These are phyloP conservation scores for Malus domestica DNA, from an alignment of 306 rosid species.

Conservation along the genomic window DNA sequence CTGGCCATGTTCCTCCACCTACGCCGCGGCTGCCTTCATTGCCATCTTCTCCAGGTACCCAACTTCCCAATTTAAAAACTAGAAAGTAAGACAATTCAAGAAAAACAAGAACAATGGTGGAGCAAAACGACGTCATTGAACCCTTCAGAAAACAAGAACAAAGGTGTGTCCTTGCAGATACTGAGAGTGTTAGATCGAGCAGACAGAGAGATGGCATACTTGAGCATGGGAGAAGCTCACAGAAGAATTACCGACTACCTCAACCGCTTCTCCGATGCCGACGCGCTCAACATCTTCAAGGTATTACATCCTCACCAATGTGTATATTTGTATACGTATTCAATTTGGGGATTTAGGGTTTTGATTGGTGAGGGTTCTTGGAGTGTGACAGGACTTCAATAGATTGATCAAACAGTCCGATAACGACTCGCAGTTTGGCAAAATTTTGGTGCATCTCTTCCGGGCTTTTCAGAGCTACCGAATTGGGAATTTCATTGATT, in stretches of 20 bases:
- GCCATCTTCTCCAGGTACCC: too few relatives aligned
- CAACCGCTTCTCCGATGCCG: constrained; percentile 69
- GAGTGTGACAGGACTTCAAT: constrained; percentile 36
- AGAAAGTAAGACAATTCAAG: background rate
- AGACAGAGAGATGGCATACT: constrained; percentile 45
- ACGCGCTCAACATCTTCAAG: constrained; percentile 65
- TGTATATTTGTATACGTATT: too few relatives aligned
- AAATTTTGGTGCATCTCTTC: constrained; percentile 52
- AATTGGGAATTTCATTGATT: constrained; percentile 48
- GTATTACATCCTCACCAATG: background rate
- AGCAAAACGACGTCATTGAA: background rate
- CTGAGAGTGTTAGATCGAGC: background rate
- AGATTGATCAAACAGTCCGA: constrained; percentile 73
- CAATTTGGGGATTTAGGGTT: background rate
- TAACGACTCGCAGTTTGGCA: constrained; percentile 45
- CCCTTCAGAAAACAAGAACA: background rate
- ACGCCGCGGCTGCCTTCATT: too few relatives aligned
- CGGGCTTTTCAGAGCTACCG: constrained; percentile 67
- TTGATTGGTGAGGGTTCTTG: background rate
- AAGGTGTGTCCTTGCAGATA: background rate
- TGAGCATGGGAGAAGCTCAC: constrained; percentile 93
- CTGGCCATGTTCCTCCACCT: too few relatives aligned
- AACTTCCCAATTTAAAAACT: too few relatives aligned
- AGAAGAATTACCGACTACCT: constrained; percentile 78
- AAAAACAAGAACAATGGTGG: background rate